Base-by-base conservation (phyloP, 805 yeast species). In the Candida yuanshanica region DNA sequence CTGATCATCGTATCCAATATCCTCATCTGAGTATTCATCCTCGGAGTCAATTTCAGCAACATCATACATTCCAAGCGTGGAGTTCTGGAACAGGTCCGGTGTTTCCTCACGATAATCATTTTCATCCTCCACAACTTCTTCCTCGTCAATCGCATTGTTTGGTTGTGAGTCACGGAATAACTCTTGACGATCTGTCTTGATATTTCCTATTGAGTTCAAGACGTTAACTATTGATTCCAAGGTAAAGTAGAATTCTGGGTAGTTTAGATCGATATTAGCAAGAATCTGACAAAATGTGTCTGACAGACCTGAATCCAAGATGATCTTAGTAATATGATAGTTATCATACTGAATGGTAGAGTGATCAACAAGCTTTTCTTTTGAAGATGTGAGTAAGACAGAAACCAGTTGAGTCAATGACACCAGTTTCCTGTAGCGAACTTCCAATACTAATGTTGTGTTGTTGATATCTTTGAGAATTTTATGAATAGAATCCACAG, bases 61-160 rank as follows among this genome's bases (percentile, higher is more conserved):
- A 52, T 91, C 97, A 58, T 83, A 91, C 95, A 91, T 90, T 2
- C 96, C 97, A 32, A 91, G 68, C 0, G 97, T 86, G 0, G 97
- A 90, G 57, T 93, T 90, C 31, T 83, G 69, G 61, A 91, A 79
- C 54, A 90, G 67, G 58, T 90, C 90, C 0, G 95, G 89, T 0
- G 89, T 77, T 39, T 87, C 95, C 27, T 75, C 79, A 17, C 66
- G 65, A 33, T 66, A 68, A 27, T 81, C 87, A 21, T 74, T 78
- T n/a, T 78, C 85, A 17, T 64, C 72, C 17, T 63, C 75, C 14
- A 66, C 75, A 13, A 68, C 74, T 21, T 76, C 74, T 29, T 81
- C 91, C 24, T 75, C 81, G 33, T 71, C 75, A 29, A 69, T 79
- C 7, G 54, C 56, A 20, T 47, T 64, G n/a, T 59, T 65, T 3